Conservation (phyloP, 768 basidiomycete genomes). For the Russula dissimulans region DNA sequence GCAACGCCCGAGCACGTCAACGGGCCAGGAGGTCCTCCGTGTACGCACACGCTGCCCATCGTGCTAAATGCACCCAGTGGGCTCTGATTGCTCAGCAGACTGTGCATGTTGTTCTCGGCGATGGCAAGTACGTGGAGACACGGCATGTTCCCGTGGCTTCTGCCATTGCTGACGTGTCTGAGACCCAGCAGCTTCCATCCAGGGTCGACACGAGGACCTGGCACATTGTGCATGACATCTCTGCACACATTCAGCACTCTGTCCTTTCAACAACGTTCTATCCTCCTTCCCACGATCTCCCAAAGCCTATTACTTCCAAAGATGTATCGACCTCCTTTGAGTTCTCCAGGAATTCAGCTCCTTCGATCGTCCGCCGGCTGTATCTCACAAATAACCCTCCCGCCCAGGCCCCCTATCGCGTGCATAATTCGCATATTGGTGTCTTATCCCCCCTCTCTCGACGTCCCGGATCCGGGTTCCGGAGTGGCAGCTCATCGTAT, state of each 20-base stretch:
- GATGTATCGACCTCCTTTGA: slow-evolving; percentile 5
- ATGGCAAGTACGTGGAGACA: slow-evolving; percentile 21
- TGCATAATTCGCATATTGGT: slow-evolving; percentile 8
- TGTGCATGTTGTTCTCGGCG: slow-evolving; percentile 11
- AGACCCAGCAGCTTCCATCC: slow-evolving; percentile 9
- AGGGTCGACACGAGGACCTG: slow-evolving; percentile 10
- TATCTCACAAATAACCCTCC: background rate
- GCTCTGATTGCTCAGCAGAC: slow-evolving; percentile 17
- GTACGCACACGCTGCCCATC: slow-evolving; percentile 13
- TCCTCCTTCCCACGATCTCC: slow-evolving; percentile 1
- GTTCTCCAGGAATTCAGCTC: slow-evolving; percentile 12
- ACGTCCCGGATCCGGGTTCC: slow-evolving; percentile 13
- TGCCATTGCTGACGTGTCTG: slow-evolving; percentile 14
- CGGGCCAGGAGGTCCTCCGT: background rate
- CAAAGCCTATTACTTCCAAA: background rate
- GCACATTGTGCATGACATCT: slow-evolving; percentile 19
- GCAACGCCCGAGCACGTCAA: background rate
- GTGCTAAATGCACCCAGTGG: slow-evolving; percentile 15
- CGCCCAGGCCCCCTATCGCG: background rate
- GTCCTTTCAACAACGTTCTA: slow-evolving; percentile 5
- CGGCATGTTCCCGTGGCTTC: slow-evolving; percentile 15
- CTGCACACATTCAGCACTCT: slow-evolving; percentile 12
- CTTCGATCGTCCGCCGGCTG: slow-evolving; percentile 14
- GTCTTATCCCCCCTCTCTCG: slow-evolving; percentile 9
- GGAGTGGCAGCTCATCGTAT: slow-evolving; percentile 9